These are phyloP conservation scores for Rosa lucieae DNA, from an alignment of 306 rosid species.

Conservation along the genomic window DNA sequence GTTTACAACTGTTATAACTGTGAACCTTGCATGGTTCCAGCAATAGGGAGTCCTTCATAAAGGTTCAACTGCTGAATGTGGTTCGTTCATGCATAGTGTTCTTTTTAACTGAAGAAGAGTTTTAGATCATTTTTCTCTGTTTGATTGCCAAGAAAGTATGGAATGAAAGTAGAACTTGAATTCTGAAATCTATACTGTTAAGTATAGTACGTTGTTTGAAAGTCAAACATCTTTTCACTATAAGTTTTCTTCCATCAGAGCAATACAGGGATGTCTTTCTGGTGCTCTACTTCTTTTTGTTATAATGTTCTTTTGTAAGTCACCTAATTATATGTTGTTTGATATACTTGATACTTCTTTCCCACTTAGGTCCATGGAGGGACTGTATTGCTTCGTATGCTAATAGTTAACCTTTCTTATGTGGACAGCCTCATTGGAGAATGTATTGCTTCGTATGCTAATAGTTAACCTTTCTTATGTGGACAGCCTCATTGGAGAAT, in stretches of 20 bases:
- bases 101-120: background rate
- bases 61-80: background rate
- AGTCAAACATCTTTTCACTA: background rate
- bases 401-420: too few species aligned
- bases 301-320: background rate
- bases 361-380: slow-evolving; percentile 6
- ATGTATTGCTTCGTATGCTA: background rate
- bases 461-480: too few species aligned
- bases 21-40: slow-evolving; percentile 2
- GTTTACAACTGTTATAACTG: background rate
- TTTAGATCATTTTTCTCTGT: background rate
- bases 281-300: background rate
- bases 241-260: background rate
- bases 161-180: background rate
- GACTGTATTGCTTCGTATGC: background rate
- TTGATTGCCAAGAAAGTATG: background rate
- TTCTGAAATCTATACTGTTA: background rate
- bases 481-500: too few species aligned
- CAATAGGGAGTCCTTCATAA: background rate
- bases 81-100: background rate
- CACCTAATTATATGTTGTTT: background rate
- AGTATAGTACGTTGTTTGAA: background rate
- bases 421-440: too few species aligned
- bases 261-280: background rate
- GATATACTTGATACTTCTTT: background rate